Evolutionary conservation across 306 rosid species (phyloP).

Genomic region (Vigna angularis): DNA sequence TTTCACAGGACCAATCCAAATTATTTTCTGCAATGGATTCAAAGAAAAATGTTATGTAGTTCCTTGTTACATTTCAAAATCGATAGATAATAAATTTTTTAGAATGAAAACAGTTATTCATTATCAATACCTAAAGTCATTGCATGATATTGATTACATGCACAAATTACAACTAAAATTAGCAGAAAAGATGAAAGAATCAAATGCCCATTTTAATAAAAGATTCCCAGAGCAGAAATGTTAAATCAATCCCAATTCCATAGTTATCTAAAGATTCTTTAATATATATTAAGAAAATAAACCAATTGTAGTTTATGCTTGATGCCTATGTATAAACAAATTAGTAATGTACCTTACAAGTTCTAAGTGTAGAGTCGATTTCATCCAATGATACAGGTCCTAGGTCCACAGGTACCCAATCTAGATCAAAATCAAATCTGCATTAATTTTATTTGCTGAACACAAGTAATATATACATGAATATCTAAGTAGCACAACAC

Average conservation of each 20-base stretch:
- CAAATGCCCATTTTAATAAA: slow-evolving; percentile 32
- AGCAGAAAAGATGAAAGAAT: slow-evolving; percentile 20
- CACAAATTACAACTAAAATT: slow-evolving; percentile 27
- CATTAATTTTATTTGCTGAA: slow-evolving; percentile 32
- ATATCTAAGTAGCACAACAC: slow-evolving; percentile 18
- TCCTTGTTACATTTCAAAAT: slow-evolving; percentile 25
- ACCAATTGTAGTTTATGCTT: slow-evolving; percentile 31
- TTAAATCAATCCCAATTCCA: slow-evolving; percentile 24
- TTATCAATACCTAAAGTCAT: background rate
- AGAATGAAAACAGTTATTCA: slow-evolving; percentile 19
- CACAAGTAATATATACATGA: slow-evolving; percentile 15
- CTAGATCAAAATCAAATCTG: slow-evolving; percentile 50
- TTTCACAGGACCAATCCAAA: slow-evolving; percentile 89
- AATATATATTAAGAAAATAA: slow-evolving; percentile 27
- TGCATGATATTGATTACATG: background rate
- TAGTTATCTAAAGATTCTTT: slow-evolving; percentile 13
- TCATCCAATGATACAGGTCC: slow-evolving; percentile 79
- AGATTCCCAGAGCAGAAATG: slow-evolving; percentile 24
- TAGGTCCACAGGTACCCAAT: slow-evolving; percentile 85
- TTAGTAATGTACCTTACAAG: slow-evolving; percentile 64
- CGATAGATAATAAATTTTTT: slow-evolving; percentile 19
- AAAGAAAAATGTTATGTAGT: slow-evolving; percentile 33
- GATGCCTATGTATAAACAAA: slow-evolving; percentile 30
- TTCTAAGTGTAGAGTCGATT: slow-evolving; percentile 62
- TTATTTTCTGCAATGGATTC: slow-evolving; percentile 62